Evolutionary conservation across 2,329 filamentous ascomycete genomes (phyloP).

Genomic region (Talaromyces sp.): DNA sequence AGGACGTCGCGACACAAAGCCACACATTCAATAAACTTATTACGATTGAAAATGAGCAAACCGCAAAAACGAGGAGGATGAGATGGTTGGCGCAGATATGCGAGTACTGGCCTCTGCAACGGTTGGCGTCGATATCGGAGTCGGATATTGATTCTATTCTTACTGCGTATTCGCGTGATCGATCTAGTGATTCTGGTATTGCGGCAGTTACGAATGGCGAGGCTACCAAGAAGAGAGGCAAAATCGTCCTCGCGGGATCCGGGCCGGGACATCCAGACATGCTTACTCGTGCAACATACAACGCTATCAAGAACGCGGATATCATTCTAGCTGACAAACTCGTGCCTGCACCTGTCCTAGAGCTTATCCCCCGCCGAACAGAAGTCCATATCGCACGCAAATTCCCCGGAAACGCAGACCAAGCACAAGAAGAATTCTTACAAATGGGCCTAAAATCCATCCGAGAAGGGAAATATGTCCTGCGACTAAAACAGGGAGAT

Average conservation of each 20-base stretch:
- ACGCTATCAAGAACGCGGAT: constrained; percentile 49
- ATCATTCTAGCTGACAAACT: constrained; percentile 56
- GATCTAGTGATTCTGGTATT: constrained; percentile 22
- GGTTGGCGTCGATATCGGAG: constrained; percentile 76
- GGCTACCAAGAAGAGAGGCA: constrained; percentile 51
- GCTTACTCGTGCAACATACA: constrained; percentile 64
- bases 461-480: constrained; percentile 70
- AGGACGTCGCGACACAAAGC: constrained; percentile 59
- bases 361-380: constrained; percentile 85
- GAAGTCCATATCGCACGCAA: constrained; percentile 91
- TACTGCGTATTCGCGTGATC: constrained; percentile 60
- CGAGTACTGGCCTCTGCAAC: constrained; percentile 93
- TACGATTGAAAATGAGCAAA: constrained; percentile 67
- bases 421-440: constrained; percentile 86
- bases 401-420: constrained; percentile 94
- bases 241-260: constrained; percentile 84
- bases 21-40: constrained; percentile 83
- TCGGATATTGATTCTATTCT: constrained; percentile 75
- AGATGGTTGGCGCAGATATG: constrained; percentile 95
- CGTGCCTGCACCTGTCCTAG: constrained; percentile 74
- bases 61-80: constrained; percentile 76
- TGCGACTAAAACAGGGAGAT: constrained; percentile 93
- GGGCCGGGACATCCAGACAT: constrained; percentile 92
- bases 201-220: constrained; percentile 19
- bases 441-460: constrained; percentile 71